These are phyloP conservation scores for Aspergillus quadricinctus DNA, from an alignment of 2,329 filamentous ascomycete species.

Conservation along the genomic window DNA sequence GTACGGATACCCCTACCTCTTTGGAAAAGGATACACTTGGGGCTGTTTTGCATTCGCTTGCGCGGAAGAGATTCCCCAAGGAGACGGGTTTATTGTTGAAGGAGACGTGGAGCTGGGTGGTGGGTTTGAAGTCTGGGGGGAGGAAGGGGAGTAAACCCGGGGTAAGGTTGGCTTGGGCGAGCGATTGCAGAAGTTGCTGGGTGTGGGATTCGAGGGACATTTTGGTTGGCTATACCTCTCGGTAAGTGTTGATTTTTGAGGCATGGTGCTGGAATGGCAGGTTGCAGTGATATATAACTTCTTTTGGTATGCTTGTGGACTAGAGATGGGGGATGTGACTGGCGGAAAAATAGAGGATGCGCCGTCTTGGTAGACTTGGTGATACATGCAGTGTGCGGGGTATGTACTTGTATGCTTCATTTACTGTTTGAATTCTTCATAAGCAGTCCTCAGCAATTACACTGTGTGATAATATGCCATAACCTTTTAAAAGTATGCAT, in stretches of 20 bases:
- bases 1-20: constrained; percentile 2
- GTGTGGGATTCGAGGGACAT: neutral
- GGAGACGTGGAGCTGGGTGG: constrained; percentile 2
- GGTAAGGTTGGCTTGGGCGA: neutral
- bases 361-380: neutral
- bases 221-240: neutral
- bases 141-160: constrained; percentile 5
- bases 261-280: neutral
- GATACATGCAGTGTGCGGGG: neutral
- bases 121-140: constrained; percentile 6
- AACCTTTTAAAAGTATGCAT: no score
- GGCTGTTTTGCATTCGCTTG: constrained; percentile 10
- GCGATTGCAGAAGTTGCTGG: neutral
- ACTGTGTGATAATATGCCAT: neutral
- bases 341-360: neutral
- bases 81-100: constrained; percentile 6
- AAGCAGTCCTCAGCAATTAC: neutral
- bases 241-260: neutral
- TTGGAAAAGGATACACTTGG: constrained; percentile 5
- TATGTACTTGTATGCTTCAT: neutral
- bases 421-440: neutral
- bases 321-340: neutral
- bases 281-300: neutral
- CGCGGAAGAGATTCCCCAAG: constrained; percentile 11
- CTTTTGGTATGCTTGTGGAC: neutral